A percentile compares a stretch with the other conserved stretches of the same genome.
phyloP scores from a whole-genome alignment of 1,139 yeast genomes.

The Saccharomycopsis hybrid region DNA sequence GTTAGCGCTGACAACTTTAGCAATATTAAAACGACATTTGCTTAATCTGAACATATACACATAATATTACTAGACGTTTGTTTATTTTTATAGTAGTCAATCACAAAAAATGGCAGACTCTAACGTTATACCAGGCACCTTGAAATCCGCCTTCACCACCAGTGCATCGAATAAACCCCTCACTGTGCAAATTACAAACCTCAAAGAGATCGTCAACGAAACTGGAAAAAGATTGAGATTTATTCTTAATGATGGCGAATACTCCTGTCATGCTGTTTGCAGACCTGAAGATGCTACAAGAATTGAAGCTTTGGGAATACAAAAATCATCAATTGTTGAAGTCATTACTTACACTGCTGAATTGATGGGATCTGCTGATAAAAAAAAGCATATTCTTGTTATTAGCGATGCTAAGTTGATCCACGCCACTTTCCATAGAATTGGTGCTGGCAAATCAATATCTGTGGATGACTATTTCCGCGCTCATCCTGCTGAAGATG shows the following conservation, averaged over 20 bases:
- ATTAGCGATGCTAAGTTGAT: slow-evolving; percentile 47
- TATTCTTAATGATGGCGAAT: slow-evolving; percentile 59
- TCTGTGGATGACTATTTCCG: slow-evolving; percentile 48
- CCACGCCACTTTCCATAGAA: slow-evolving; percentile 36
- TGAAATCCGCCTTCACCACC: slow-evolving; percentile 13
- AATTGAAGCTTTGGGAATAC: slow-evolving; percentile 43
- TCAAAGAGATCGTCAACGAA: slow-evolving; percentile 39
- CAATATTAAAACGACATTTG: too few relatives aligned
- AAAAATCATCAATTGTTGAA: slow-evolving; percentile 31
- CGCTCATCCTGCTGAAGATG: slow-evolving; percentile 44
- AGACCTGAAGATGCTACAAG: slow-evolving; percentile 44
- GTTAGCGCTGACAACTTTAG: too few relatives aligned
- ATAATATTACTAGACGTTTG: too few relatives aligned
- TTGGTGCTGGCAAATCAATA: slow-evolving; percentile 34
- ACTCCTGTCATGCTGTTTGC: slow-evolving; percentile 57
- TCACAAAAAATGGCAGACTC: too few relatives aligned
- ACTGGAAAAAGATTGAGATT: slow-evolving; percentile 46
- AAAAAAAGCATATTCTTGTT: slow-evolving; percentile 50
- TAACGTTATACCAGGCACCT: slow-evolving; percentile 4
- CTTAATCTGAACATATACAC: too few relatives aligned
- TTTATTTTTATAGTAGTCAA: too few relatives aligned
- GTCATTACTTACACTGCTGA: slow-evolving; percentile 31
- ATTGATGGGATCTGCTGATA: slow-evolving; percentile 42
- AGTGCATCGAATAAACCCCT: slow-evolving; percentile 28
- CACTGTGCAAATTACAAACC: slow-evolving; percentile 43